Percentiles rank a stretch among this genome's conserved stretches.
Evolutionary conservation across 2,329 filamentous ascomycete genomes (phyloP).

Genomic region (Aureobasidium leucospermi): DNA sequence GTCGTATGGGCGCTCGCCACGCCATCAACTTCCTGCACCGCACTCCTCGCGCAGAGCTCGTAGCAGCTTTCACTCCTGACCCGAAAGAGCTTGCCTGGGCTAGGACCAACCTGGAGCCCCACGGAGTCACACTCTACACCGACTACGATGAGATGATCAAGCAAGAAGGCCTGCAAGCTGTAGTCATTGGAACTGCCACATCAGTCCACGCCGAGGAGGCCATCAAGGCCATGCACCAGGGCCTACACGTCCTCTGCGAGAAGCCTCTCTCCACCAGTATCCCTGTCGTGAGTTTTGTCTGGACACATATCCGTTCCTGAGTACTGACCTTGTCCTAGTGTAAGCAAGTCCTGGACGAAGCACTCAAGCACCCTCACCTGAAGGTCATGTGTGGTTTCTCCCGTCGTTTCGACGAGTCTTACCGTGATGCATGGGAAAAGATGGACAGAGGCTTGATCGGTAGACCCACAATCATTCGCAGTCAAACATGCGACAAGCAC

Average conservation of each 20-base stretch:
- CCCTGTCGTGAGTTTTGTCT: background rate
- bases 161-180: conserved; percentile 35
- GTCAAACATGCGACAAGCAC: conserved; percentile 36
- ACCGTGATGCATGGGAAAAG: conserved; percentile 32
- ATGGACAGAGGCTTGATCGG: conserved; percentile 32
- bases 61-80: conserved; percentile 44
- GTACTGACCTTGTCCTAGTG: background rate
- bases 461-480: conserved; percentile 33
- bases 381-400: conserved; percentile 41
- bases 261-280: conserved; percentile 31
- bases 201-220: conserved; percentile 30
- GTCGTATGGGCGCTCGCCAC: conserved; percentile 48
- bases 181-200: conserved; percentile 32
- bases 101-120: conserved; percentile 35
- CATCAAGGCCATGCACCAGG: conserved; percentile 28
- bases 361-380: conserved; percentile 29
- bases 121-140: conserved; percentile 39
- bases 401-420: conserved; percentile 39
- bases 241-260: conserved; percentile 32
- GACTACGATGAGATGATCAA: conserved; percentile 43
- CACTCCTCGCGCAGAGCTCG: conserved; percentile 41
- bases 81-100: conserved; percentile 40
- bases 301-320: background rate
- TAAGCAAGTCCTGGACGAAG: conserved; percentile 27
- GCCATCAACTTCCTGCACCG: conserved; percentile 42